Percentiles rank a stretch among this genome's conserved stretches.
Evolutionary conservation across 176 grass and related monocot species (phyloP).

Genomic region (Eleusine coracana): DNA sequence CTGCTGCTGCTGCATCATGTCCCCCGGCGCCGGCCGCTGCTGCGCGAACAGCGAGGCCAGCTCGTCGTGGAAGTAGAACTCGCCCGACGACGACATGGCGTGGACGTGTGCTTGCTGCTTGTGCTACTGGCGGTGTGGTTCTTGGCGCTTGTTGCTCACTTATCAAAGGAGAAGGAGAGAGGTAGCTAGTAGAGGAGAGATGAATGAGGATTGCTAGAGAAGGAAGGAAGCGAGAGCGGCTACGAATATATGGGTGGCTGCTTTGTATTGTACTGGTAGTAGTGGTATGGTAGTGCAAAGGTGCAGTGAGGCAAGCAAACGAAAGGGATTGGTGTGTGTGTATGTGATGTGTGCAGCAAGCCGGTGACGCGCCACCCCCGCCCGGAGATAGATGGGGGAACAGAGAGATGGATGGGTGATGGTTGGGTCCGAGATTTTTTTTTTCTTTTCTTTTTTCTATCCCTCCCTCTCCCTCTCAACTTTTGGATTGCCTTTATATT

Average conservation of each 20-base stretch:
- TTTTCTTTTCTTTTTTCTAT: background rate
- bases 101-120: background rate
- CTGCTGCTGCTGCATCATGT: background rate
- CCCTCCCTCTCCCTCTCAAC: background rate
- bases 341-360: constrained; percentile 1
- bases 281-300: constrained; percentile 6
- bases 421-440: constrained; percentile 39
- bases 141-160: constrained; percentile 31
- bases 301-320: constrained; percentile 8
- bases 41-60: constrained; percentile 66
- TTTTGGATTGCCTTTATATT: constrained; percentile 37
- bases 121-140: background rate
- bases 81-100: constrained; percentile 56
- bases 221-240: constrained; percentile 29
- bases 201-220: constrained; percentile 34
- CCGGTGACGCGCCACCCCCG: constrained; percentile 1
- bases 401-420: constrained; percentile 16
- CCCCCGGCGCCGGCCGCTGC: constrained; percentile 14
- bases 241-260: constrained; percentile 11
- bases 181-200: background rate
- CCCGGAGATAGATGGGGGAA: constrained; percentile 28
- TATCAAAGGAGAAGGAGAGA: constrained; percentile 25
- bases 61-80: constrained; percentile 67
- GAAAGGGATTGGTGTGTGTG: constrained; percentile 12
- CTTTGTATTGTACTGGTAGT: background rate